Percentiles rank a stretch among this genome's conserved stretches.
phyloP scores from a whole-genome alignment of 164 flowering plant genomes.

The Malania oleifera region DNA sequence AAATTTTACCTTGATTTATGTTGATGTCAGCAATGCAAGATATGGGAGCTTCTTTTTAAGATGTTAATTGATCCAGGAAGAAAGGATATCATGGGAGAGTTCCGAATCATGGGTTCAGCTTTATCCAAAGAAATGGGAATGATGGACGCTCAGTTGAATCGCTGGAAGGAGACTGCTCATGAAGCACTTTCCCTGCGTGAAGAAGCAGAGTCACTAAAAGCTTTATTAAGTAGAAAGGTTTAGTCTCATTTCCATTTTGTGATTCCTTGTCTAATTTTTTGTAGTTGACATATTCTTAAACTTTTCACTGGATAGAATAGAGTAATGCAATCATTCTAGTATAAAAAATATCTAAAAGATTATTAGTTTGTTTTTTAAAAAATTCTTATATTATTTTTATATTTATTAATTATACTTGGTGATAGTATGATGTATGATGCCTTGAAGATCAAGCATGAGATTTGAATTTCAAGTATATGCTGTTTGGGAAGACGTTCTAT shows the following conservation, averaged over 20 bases:
- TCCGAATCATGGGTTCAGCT: constrained; percentile 82
- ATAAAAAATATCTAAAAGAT: too few relatives aligned
- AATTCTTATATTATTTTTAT: too few relatives aligned
- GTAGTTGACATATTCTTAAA: neutral
- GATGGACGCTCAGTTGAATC: constrained; percentile 84
- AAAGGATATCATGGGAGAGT: constrained; percentile 81
- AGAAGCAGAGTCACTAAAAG: constrained; percentile 48
- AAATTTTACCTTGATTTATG: neutral
- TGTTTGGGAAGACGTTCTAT: too few relatives aligned
- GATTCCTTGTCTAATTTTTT: too few relatives aligned
- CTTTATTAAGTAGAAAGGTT: constrained; percentile 56
- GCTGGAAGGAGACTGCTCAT: constrained; percentile 72
- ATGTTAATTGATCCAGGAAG: constrained; percentile 50
- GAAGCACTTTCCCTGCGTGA: constrained; percentile 73
- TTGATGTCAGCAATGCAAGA: neutral
- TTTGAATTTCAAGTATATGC: too few relatives aligned
- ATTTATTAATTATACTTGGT: too few relatives aligned
- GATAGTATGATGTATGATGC: too few relatives aligned
- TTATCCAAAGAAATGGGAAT: constrained; percentile 85
- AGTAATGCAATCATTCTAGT: too few relatives aligned
- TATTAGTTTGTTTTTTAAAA: too few relatives aligned
- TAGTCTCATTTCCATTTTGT: neutral
- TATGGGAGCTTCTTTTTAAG: constrained; percentile 12
- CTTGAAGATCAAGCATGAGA: too few relatives aligned
- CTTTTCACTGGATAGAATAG: too few relatives aligned